A percentile compares a stretch with the other conserved stretches of the same genome.
Evolutionary conservation across 73 alveolate genomes (phyloP).

Genomic region (Paramecium primaurelia): DNA sequence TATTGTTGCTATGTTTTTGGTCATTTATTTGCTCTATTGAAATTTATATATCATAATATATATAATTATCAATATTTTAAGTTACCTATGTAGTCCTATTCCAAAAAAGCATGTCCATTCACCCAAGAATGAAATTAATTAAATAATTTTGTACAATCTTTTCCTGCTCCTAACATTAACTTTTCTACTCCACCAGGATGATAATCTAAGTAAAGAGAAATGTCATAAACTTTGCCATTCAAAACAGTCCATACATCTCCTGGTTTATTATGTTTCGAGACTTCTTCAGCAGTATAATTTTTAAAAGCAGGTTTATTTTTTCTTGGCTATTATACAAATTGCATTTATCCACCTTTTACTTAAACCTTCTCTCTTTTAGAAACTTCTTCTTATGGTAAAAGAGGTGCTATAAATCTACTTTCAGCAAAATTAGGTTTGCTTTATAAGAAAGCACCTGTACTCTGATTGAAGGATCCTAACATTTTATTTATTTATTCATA

Average conservation of each 20-base stretch:
- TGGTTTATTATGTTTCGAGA: background rate
- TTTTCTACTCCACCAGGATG: conserved; percentile 97
- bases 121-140: conserved; percentile 93
- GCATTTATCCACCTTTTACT: background rate
- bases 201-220: conserved; percentile 76
- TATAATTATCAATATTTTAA: conserved; percentile 9
- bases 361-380: background rate
- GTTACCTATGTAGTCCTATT: conserved; percentile 78
- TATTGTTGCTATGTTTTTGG: background rate
- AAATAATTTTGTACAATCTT: conserved; percentile 88
- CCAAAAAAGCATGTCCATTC: conserved; percentile 74
- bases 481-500: background rate
- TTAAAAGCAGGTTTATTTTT: conserved; percentile 5
- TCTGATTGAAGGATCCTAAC: background rate
- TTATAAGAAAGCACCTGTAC: conserved; percentile 16
- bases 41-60: background rate
- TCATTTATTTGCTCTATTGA: conserved; percentile 21
- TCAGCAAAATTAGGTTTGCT: background rate
- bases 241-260: conserved; percentile 75
- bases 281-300: conserved; percentile 25
- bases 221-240: conserved; percentile 86
- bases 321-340: background rate
- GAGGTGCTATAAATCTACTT: conserved; percentile 6
- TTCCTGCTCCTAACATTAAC: conserved; percentile 86
- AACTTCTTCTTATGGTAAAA: conserved; percentile 7